Percentiles rank a stretch among this genome's conserved stretches.
Conservation (phyloP, 768 basidiomycete species). For the Trametes elegans region DNA sequence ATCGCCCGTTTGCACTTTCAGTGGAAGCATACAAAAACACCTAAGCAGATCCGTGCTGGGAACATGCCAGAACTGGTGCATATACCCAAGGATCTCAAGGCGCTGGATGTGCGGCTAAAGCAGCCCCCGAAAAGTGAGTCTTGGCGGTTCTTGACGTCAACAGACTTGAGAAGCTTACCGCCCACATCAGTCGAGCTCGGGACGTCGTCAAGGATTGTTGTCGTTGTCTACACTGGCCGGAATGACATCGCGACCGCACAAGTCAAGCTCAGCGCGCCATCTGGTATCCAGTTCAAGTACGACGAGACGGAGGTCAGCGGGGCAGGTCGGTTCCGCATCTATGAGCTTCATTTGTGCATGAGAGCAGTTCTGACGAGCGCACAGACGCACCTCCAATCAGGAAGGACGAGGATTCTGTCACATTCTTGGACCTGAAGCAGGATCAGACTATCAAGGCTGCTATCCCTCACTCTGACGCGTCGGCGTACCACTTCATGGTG, state of each 20-base stretch:
- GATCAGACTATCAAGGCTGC: constrained; percentile 47
- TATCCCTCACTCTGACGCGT: constrained; percentile 67
- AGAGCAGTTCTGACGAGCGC: neutral
- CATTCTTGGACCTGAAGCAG: constrained; percentile 46
- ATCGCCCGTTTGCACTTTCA: constrained; percentile 65
- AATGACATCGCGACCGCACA: constrained; percentile 58
- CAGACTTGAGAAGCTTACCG: neutral
- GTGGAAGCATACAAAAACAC: constrained; percentile 43
- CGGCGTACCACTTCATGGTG: constrained; percentile 61
- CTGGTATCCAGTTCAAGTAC: constrained; percentile 48
- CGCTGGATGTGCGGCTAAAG: constrained; percentile 60
- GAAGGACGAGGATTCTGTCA: constrained; percentile 42
- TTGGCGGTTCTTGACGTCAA: constrained; percentile 8
- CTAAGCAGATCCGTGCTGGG: constrained; percentile 22
- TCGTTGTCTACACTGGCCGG: constrained; percentile 64
- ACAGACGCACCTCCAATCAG: constrained; percentile 30
- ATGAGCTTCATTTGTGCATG: neutral
- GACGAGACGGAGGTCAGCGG: constrained; percentile 41
- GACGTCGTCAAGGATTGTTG: constrained; percentile 47
- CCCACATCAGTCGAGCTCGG: constrained; percentile 60
- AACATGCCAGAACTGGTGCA: constrained; percentile 47
- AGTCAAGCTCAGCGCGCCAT: constrained; percentile 54
- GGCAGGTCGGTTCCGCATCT: constrained; percentile 28
- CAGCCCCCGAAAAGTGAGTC: constrained; percentile 44
- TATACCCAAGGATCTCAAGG: constrained; percentile 60